phyloP scores from a whole-genome alignment of 208 protist species.

The Lotmaria passim region DNA sequence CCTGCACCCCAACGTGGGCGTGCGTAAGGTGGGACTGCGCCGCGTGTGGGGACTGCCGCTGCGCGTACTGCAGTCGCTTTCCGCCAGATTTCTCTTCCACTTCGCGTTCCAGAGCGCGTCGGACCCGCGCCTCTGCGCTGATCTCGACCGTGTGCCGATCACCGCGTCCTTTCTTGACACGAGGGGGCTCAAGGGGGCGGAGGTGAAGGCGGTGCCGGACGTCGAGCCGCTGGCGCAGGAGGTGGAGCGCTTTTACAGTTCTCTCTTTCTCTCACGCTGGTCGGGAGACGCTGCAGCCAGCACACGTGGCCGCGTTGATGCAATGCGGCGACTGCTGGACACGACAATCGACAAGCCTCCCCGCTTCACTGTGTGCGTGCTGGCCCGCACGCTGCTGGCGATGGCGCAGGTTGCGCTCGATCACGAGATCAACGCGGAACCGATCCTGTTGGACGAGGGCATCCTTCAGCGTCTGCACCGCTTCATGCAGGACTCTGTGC shows the following conservation, averaged over 20 bases:
- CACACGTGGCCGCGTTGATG: conserved; percentile 38
- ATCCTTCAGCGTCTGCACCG: conserved; percentile 38
- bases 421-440: conserved; percentile 19
- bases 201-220: conserved; percentile 49
- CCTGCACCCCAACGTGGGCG: conserved; percentile 77
- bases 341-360: conserved; percentile 42
- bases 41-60: conserved; percentile 62
- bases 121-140: conserved; percentile 72
- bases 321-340: conserved; percentile 44
- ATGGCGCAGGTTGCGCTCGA: conserved; percentile 43
- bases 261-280: conserved; percentile 46
- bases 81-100: conserved; percentile 62
- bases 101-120: conserved; percentile 55
- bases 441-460: conserved; percentile 40
- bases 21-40: conserved; percentile 73
- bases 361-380: conserved; percentile 62
- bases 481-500: conserved; percentile 64
- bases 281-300: neutral
- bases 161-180: conserved; percentile 60
- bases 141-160: conserved; percentile 74
- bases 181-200: conserved; percentile 71
- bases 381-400: conserved; percentile 60
- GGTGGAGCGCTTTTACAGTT: conserved; percentile 78
- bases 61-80: conserved; percentile 54
- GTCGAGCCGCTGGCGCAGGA: conserved; percentile 58